Evolutionary conservation across 1,139 yeast genomes (phyloP).

Genomic region (Geotrichum cucujoidarum): DNA sequence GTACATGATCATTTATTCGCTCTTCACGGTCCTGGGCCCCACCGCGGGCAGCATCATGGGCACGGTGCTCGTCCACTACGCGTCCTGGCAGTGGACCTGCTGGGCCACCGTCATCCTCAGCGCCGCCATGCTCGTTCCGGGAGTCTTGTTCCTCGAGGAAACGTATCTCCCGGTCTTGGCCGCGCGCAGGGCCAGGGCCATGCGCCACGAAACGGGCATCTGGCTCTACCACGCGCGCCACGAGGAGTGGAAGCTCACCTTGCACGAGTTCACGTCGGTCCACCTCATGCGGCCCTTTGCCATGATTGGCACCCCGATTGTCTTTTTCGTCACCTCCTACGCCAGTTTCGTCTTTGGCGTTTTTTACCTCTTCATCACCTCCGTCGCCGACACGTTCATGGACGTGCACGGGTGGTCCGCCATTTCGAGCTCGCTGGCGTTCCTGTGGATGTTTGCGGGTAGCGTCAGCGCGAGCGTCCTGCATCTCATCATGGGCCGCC

Average conservation of each 20-base stretch:
- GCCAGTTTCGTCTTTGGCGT: constrained; percentile 47
- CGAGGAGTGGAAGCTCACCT: constrained; percentile 43
- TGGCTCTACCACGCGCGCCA: constrained; percentile 41
- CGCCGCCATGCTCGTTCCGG: constrained; percentile 44
- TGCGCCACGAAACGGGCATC: constrained; percentile 59
- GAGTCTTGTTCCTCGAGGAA: constrained; percentile 53
- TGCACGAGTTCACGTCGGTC: constrained; percentile 38
- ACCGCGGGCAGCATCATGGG: constrained; percentile 66
- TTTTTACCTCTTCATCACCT: constrained; percentile 41
- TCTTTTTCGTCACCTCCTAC: constrained; percentile 40
- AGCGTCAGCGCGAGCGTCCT: constrained; percentile 46
- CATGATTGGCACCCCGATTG: constrained; percentile 45
- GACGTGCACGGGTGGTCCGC: constrained; percentile 38
- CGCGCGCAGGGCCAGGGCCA: constrained; percentile 49
- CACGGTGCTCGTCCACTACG: constrained; percentile 42
- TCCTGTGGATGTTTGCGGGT: constrained; percentile 53
- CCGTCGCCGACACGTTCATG: constrained; percentile 37
- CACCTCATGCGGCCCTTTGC: constrained; percentile 44
- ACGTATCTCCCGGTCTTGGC: constrained; percentile 67
- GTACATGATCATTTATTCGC: constrained; percentile 63
- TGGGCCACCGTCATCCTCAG: constrained; percentile 39
- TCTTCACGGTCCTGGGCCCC: constrained; percentile 67
- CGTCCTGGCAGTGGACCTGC: constrained; percentile 40
- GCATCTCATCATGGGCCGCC: constrained; percentile 36
- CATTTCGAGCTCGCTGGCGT: constrained; percentile 50